A percentile compares a stretch with the other conserved stretches of the same genome.
Conservation (phyloP, 1,284 basidiomycete species). For the Leccinum proximum region DNA sequence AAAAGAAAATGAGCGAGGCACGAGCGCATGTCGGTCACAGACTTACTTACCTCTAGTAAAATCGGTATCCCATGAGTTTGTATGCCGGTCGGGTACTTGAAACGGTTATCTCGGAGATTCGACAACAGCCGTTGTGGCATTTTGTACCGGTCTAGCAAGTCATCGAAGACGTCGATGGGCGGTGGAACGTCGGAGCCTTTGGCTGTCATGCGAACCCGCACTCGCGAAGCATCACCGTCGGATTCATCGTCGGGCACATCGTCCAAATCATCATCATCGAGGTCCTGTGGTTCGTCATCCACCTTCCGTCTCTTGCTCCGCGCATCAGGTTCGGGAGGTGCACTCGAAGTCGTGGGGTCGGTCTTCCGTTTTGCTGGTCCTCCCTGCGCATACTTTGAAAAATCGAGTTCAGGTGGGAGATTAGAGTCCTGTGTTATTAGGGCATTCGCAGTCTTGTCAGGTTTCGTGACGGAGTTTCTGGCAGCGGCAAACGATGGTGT, state of each 20-base stretch:
- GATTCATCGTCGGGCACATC: constrained; percentile 28
- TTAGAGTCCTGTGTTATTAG: constrained; percentile 35
- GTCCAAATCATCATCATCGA: constrained; percentile 32
- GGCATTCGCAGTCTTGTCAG: constrained; percentile 13
- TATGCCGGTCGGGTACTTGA: constrained; percentile 65
- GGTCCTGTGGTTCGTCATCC: constrained; percentile 20
- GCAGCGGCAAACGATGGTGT: constrained; percentile 13
- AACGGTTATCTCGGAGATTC: constrained; percentile 61
- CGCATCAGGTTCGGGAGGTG: constrained; percentile 18
- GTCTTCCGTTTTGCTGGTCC: constrained; percentile 48
- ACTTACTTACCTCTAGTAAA: constrained; percentile 55
- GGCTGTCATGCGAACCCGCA: constrained; percentile 59
- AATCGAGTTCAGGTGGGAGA: constrained; percentile 81
- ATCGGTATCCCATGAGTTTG: constrained; percentile 76
- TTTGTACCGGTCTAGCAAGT: constrained; percentile 51
- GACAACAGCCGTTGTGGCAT: constrained; percentile 54
- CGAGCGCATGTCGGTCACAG: background rate
- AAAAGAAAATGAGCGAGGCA: background rate
- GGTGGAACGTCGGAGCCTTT: constrained; percentile 68
- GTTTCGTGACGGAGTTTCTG: constrained; percentile 27
- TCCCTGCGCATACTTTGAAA: constrained; percentile 79
- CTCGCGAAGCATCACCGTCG: constrained; percentile 30
- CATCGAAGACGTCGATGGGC: constrained; percentile 55
- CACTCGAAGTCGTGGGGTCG: constrained; percentile 11
- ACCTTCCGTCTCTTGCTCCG: constrained; percentile 39